phyloP scores from a whole-genome alignment of 176 grass and related monocot genomes.

The Eragrostis nindensis region DNA sequence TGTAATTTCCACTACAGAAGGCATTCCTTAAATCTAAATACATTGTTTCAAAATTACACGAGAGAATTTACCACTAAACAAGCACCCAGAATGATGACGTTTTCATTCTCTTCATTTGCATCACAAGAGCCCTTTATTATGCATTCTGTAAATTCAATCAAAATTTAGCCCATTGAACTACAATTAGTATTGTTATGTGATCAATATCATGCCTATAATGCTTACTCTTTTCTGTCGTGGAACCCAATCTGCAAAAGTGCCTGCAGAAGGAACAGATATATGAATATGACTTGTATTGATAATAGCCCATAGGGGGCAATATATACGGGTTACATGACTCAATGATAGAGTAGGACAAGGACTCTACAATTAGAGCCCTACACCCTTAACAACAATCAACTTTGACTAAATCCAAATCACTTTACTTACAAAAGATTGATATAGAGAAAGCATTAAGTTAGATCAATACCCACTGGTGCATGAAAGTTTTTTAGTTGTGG shows the following conservation, averaged over 20 bases:
- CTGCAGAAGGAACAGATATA: constrained; percentile 58
- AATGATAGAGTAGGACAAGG: too few species aligned
- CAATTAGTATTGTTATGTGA: neutral
- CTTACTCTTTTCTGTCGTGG: constrained; percentile 67
- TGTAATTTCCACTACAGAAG: neutral
- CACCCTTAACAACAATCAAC: constrained; percentile 28
- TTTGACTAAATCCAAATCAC: constrained; percentile 26
- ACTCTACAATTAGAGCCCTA: too few species aligned
- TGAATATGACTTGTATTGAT: too few species aligned
- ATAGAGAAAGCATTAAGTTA: neutral
- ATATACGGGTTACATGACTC: too few species aligned
- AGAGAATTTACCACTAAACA: constrained; percentile 62
- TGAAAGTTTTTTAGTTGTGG: constrained; percentile 44
- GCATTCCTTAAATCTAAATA: neutral
- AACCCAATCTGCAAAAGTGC: constrained; percentile 83
- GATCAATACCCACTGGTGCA: constrained; percentile 85
- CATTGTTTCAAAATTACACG: neutral
- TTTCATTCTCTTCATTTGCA: constrained; percentile 46
- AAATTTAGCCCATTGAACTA: neutral
- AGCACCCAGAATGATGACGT: constrained; percentile 49
- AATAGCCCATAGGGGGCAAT: too few species aligned
- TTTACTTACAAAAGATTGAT: neutral
- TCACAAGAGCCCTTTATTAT: constrained; percentile 54
- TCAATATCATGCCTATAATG: neutral
- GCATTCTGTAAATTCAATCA: constrained; percentile 63